Evolutionary conservation across 1,139 yeast genomes (phyloP).

Genomic region (Magnusiomyces paraingens): DNA sequence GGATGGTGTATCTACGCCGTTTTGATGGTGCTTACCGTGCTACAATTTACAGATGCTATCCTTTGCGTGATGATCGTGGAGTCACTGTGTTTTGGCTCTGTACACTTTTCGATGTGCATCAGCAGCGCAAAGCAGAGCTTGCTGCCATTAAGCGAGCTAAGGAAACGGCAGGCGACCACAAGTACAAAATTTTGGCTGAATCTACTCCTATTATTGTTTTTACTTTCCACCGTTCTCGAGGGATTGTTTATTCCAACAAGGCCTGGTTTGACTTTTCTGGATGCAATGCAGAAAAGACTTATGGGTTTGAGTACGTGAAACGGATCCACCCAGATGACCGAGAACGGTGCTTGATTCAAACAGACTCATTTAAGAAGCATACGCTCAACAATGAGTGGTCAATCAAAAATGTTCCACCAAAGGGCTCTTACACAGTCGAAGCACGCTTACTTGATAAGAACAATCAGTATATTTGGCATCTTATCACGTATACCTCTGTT

Average conservation of each 20-base stretch:
- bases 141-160: slow-evolving; percentile 30
- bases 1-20: slow-evolving; percentile 29
- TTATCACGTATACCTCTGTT: slow-evolving; percentile 27
- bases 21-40: slow-evolving; percentile 33
- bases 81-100: slow-evolving; percentile 34
- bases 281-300: slow-evolving; percentile 25
- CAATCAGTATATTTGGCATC: slow-evolving; percentile 31
- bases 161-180: slow-evolving; percentile 32
- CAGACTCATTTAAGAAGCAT: slow-evolving; percentile 11
- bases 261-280: slow-evolving; percentile 35
- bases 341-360: slow-evolving; percentile 23
- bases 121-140: slow-evolving; percentile 30
- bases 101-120: slow-evolving; percentile 35
- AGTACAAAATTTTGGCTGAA: slow-evolving; percentile 33
- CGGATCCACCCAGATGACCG: slow-evolving; percentile 30
- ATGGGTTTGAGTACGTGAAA: slow-evolving; percentile 29
- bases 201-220: slow-evolving; percentile 34
- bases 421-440: slow-evolving; percentile 21
- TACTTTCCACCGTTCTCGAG: slow-evolving; percentile 28
- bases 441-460: slow-evolving; percentile 25
- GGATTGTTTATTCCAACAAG: slow-evolving; percentile 32
- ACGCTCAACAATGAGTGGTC: slow-evolving; percentile 3
- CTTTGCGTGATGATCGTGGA: slow-evolving; percentile 31
- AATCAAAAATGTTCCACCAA: slow-evolving; percentile 8
- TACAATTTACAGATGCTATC: slow-evolving; percentile 31